Base-by-base conservation (phyloP, 805 yeast species). In the Nakazawaea holstii region DNA sequence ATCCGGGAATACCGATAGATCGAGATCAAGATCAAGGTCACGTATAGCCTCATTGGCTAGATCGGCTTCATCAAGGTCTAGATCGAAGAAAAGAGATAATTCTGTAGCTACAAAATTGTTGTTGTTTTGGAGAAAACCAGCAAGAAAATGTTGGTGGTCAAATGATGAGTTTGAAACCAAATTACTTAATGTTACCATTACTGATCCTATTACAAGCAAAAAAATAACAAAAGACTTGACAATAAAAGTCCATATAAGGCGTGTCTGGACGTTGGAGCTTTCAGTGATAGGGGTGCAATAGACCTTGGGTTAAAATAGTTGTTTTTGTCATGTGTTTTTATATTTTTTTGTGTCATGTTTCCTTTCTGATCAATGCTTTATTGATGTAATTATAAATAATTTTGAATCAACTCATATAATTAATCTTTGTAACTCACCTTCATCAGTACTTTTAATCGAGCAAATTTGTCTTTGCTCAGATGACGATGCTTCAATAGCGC, bases 111-210 rank as follows among this genome's bases (percentile, higher is more conserved):
- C 69, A 4, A 94, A 94, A 64, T 73, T 94, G 44, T 71, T 94
- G 33, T 68, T 94, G 45, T 94, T 94, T 61, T 94, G 99, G 98
- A 77, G 96, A 53, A 94, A 94, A 61, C 99, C 99, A 1, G 99
- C 99, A 2, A 77, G 98, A 60, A 94, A 94, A 62, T 94, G 99
- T 68, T 94, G 99, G 99, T 94, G 99, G 99, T 76, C 87, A 6
- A 79, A 81, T 60, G 78, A 80, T 39, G 70, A 65, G 28, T 65
- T 79, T 17, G 81, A 79, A 7, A 62, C 79, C 20, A 65, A 65
- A 32, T 53, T 76, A 4, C 51, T 60, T 9, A 46, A 53, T 28
- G 31, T 65, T 39, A 54, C 50, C 1, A 39, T 55, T 24, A 59
- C 53, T 40, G 62, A 59, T 36, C 46, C 49, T 6, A 38, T 56